A percentile compares a stretch with the other conserved stretches of the same genome.
Evolutionary conservation across 2,329 filamentous ascomycete genomes (phyloP).

Genomic region (Pseudocercospora fijiensis): DNA sequence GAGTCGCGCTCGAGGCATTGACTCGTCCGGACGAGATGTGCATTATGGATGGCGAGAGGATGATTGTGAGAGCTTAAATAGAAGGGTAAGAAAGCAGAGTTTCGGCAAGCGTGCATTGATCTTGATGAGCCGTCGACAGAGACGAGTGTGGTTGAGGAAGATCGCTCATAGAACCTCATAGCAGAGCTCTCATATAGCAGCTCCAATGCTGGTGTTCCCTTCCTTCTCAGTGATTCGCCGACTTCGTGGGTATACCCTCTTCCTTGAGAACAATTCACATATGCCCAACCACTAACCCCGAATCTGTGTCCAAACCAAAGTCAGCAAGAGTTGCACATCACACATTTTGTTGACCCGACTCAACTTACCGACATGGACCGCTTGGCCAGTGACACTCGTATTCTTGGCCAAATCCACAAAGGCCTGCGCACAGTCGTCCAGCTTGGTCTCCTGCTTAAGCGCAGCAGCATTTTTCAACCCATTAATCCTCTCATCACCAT

Average conservation of each 20-base stretch:
- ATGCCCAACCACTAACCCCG: slow-evolving; percentile 20
- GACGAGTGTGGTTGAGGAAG: not conserved
- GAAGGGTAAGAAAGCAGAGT: not conserved
- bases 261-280: slow-evolving; percentile 11
- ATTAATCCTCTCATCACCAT: slow-evolving; percentile 56
- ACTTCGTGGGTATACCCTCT: not conserved
- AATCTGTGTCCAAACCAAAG: slow-evolving; percentile 9
- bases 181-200: not conserved
- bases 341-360: too few relatives aligned
- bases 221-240: not conserved
- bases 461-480: slow-evolving; percentile 55
- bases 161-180: too few relatives aligned
- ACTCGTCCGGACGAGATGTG: not conserved
- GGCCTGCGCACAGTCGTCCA: slow-evolving; percentile 57
- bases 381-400: slow-evolving; percentile 51
- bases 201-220: not conserved
- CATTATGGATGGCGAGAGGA: too few relatives aligned
- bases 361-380: slow-evolving; percentile 45
- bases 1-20: not conserved
- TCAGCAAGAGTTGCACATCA: not conserved
- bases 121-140: not conserved
- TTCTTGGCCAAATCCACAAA: slow-evolving; percentile 57
- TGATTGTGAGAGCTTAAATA: not conserved
- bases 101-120: not conserved
- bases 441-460: slow-evolving; percentile 58